These are phyloP conservation scores for Trypanosomatidae sp. DNA, from an alignment of 208 protist species.

Conservation along the genomic window DNA sequence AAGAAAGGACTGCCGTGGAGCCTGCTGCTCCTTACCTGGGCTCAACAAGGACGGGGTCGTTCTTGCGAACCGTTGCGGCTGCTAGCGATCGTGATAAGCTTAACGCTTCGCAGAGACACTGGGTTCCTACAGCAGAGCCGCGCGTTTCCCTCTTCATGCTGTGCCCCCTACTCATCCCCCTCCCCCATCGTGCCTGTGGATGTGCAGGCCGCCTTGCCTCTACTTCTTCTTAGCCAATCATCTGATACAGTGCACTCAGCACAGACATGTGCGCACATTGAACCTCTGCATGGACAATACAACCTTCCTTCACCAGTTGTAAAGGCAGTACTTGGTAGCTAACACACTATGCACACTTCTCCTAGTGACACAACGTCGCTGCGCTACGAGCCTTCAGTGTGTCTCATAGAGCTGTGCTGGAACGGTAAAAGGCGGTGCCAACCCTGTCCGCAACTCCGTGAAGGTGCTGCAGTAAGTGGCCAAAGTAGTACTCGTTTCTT, in stretches of 20 bases:
- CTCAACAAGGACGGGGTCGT: neutral
- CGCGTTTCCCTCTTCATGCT: too few relatives aligned
- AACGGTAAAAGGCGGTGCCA: too few relatives aligned
- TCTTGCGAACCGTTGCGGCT: neutral
- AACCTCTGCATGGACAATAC: neutral
- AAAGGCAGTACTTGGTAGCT: too few relatives aligned
- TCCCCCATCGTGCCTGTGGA: neutral
- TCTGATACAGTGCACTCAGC: neutral
- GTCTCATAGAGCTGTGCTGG: too few relatives aligned
- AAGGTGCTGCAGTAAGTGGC: too few relatives aligned
- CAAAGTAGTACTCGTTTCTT: too few relatives aligned
- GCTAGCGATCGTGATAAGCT: neutral
- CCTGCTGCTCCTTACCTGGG: neutral
- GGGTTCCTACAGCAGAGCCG: neutral
- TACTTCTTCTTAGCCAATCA: neutral
- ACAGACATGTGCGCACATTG: neutral
- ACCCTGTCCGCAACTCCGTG: too few relatives aligned
- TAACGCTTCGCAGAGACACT: neutral
- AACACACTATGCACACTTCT: neutral
- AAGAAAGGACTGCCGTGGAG: neutral
- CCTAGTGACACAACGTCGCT: neutral
- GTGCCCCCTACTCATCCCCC: too few relatives aligned
- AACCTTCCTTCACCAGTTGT: too few relatives aligned
- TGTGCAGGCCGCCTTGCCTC: neutral
- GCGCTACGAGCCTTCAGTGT: too few relatives aligned